These are phyloP conservation scores for Geotrichum phurueaensis DNA, from an alignment of 1,139 yeast genomes.

Conservation along the genomic window DNA sequence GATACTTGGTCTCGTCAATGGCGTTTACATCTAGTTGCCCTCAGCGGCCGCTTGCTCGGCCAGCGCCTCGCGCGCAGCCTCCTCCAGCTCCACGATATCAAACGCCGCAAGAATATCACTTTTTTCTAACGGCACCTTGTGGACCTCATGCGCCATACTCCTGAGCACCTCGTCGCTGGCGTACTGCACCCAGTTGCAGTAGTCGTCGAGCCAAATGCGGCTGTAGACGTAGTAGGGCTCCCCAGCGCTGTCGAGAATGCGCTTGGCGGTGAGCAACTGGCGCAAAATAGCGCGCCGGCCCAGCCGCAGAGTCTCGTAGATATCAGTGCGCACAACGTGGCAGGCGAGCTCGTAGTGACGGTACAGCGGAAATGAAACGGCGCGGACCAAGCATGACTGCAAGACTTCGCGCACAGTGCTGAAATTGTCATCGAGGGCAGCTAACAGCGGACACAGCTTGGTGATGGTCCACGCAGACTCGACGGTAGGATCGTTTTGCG, in stretches of 20 bases:
- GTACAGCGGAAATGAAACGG: conserved; percentile 74
- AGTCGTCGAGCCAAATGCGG: conserved; percentile 71
- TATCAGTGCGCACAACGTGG: conserved; percentile 67
- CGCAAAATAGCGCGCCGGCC: conserved; percentile 66
- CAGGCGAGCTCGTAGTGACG: conserved; percentile 57
- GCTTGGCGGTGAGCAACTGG: conserved; percentile 54
- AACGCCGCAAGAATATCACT: conserved; percentile 24
- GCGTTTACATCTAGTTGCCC: neutral
- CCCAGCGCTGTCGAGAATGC: conserved; percentile 64
- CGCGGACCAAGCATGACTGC: conserved; percentile 59
- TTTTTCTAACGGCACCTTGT: conserved; percentile 26
- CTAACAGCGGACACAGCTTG: conserved; percentile 68
- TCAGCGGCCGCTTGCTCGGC: conserved; percentile 7
- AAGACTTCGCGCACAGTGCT: conserved; percentile 49
- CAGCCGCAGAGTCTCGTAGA: conserved; percentile 53
- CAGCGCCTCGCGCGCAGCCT: conserved; percentile 26
- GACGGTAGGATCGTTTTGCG: conserved; percentile 68
- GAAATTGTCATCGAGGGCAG: conserved; percentile 58
- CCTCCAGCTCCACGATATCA: conserved; percentile 31
- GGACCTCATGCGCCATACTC: conserved; percentile 60
- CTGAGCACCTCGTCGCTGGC: conserved; percentile 47
- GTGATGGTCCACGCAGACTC: conserved; percentile 97
- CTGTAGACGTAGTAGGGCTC: conserved; percentile 88
- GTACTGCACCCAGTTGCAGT: conserved; percentile 70
- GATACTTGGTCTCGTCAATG: neutral